Percentiles rank a stretch among this genome's conserved stretches.
Evolutionary conservation across 352 stramenopile genomes (phyloP).

Genomic region (Phytophthora ramorum): DNA sequence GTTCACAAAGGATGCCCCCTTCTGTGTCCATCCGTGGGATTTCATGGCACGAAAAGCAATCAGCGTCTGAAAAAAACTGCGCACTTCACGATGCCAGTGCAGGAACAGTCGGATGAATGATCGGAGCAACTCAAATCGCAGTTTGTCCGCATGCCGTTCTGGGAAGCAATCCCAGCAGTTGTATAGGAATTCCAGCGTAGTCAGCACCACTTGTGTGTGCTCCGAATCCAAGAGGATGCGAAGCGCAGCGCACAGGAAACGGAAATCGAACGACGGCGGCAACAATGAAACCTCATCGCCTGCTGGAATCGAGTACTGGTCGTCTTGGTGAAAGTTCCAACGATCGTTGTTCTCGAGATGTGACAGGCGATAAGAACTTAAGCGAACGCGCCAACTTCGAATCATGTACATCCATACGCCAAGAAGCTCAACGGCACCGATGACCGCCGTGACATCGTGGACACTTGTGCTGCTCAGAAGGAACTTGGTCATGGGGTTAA

Average conservation of each 20-base stretch:
- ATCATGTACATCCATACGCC: constrained; percentile 94
- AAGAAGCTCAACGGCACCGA: constrained; percentile 85
- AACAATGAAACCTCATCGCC: constrained; percentile 87
- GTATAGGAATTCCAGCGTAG: constrained; percentile 89
- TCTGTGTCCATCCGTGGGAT: constrained; percentile 86
- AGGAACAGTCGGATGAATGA: constrained; percentile 85
- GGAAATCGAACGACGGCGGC: constrained; percentile 89
- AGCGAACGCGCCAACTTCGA: constrained; percentile 87
- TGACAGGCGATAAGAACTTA: constrained; percentile 87
- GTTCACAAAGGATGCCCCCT: constrained; percentile 87
- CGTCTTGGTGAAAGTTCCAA: constrained; percentile 92
- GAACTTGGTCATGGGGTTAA: constrained; percentile 93
- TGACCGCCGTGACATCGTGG: constrained; percentile 88
- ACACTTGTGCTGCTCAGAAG: constrained; percentile 87
- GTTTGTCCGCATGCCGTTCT: constrained; percentile 87
- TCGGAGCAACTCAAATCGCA: constrained; percentile 81
- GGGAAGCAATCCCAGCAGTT: constrained; percentile 92
- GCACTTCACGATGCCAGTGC: constrained; percentile 90
- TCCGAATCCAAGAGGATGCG: constrained; percentile 85
- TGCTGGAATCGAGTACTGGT: constrained; percentile 89
- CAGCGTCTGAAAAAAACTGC: constrained; percentile 88
- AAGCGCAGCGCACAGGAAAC: constrained; percentile 82
- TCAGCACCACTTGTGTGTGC: constrained; percentile 88
- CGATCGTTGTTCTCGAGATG: constrained; percentile 91
- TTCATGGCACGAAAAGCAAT: constrained; percentile 90